Percentiles rank a stretch among this genome's conserved stretches.
These are phyloP conservation scores for Ustilago nuda DNA, from an alignment of 1,284 basidiomycete genomes.

Conservation along the genomic window DNA sequence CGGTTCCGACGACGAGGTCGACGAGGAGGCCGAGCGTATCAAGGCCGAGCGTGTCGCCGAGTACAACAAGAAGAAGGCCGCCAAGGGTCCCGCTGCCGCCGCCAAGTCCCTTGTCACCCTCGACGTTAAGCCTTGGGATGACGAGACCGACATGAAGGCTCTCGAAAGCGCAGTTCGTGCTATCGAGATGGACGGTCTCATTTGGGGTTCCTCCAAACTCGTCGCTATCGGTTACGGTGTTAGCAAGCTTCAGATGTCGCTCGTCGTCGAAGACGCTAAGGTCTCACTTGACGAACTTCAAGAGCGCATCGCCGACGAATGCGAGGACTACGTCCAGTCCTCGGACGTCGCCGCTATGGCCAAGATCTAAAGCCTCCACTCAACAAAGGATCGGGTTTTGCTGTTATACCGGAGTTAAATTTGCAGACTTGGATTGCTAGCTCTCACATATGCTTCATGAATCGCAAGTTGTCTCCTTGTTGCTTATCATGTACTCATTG, in stretches of 20 bases:
- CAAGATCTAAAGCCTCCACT: constrained; percentile 60
- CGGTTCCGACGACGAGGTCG: constrained; percentile 89
- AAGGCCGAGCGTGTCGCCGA: constrained; percentile 95
- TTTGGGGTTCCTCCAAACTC: constrained; percentile 88
- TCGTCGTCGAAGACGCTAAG: constrained; percentile 96
- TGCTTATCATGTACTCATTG: constrained; percentile 3
- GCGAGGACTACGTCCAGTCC: constrained; percentile 96
- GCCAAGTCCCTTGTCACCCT: constrained; percentile 89
- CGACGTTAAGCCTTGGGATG: constrained; percentile 98
- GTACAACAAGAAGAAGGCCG: constrained; percentile 93
- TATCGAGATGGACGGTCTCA: constrained; percentile 88
- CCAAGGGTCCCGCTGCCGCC: constrained; percentile 77
- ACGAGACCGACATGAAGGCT: constrained; percentile 94
- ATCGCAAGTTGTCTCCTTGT: constrained; percentile 30
- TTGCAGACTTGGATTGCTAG: neutral
- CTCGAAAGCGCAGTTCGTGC: constrained; percentile 87
- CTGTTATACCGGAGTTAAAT: constrained; percentile 35
- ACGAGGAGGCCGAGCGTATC: constrained; percentile 91
- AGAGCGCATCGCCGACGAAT: constrained; percentile 71
- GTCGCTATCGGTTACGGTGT: constrained; percentile 95
- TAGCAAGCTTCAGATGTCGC: constrained; percentile 89
- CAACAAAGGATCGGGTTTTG: constrained; percentile 9
- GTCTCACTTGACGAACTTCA: constrained; percentile 94
- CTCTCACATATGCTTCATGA: neutral
- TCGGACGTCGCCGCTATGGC: constrained; percentile 75